phyloP scores from a whole-genome alignment of 2,329 filamentous ascomycete genomes.

The Clathrospora elynae region DNA sequence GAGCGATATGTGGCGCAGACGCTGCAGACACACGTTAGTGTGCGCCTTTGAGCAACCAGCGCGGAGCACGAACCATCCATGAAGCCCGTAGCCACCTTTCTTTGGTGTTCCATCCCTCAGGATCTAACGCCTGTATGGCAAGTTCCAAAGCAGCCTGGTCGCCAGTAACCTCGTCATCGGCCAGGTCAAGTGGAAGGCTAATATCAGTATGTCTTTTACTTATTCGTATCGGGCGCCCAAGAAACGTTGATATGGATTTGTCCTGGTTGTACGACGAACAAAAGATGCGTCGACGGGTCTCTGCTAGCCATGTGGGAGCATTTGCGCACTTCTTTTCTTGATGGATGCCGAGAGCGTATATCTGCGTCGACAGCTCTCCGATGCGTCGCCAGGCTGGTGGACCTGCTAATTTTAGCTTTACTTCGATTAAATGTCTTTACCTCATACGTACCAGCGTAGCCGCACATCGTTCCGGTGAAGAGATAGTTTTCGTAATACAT shows the following conservation, averaged over 20 bases:
- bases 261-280: constrained; percentile 39
- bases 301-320: constrained; percentile 36
- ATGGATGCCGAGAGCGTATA: constrained; percentile 42
- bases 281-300: constrained; percentile 38
- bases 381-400: constrained; percentile 43
- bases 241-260: constrained; percentile 43
- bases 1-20: constrained; percentile 31
- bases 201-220: constrained; percentile 40
- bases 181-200: constrained; percentile 37
- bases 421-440: not conserved
- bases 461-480: constrained; percentile 45
- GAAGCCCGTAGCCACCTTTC: constrained; percentile 31
- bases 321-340: constrained; percentile 33
- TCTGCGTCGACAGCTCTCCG: constrained; percentile 37
- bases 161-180: constrained; percentile 34
- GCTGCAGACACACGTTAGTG: constrained; percentile 13
- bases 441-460: constrained; percentile 42
- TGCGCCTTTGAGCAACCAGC: not conserved
- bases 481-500: constrained; percentile 46
- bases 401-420: constrained; percentile 10
- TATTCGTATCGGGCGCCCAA: constrained; percentile 41
- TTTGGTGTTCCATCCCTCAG: constrained; percentile 50
- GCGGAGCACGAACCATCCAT: constrained; percentile 28
- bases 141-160: constrained; percentile 19
- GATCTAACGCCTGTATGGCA: constrained; percentile 31